These are phyloP conservation scores for Leucosporidium creatinivorum DNA, from an alignment of 768 basidiomycete genomes.

Conservation along the genomic window DNA sequence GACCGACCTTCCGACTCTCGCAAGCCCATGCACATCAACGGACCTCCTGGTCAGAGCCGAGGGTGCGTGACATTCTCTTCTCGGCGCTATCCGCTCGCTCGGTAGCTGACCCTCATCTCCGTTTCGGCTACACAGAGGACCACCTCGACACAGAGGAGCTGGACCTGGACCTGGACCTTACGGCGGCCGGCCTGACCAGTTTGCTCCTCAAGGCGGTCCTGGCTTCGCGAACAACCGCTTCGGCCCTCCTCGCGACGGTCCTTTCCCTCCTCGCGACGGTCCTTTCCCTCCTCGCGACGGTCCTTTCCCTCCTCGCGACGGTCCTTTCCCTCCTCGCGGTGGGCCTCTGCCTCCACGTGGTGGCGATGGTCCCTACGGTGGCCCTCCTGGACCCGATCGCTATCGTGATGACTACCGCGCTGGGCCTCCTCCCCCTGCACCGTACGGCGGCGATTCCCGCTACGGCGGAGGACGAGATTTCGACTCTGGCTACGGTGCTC, in stretches of 20 bases:
- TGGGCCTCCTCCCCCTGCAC: no score
- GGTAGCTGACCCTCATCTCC: neutral
- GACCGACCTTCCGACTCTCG: slow-evolving; percentile 27
- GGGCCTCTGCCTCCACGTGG: neutral
- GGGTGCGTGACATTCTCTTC: neutral
- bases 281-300: neutral
- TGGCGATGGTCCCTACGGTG: no score
- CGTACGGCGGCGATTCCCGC: neutral
- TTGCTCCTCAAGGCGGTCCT: no score
- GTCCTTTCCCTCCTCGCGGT: neutral
- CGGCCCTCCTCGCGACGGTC: neutral
- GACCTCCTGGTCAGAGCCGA: neutral
- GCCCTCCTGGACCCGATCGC: no score
- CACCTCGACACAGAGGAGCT: neutral
- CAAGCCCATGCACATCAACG: slow-evolving; percentile 33
- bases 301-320: neutral
- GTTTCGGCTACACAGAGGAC: no score
- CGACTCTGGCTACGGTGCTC: slow-evolving; percentile 17
- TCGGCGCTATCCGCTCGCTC: neutral
- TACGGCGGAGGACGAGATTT: neutral
- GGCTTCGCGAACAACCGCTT: no score
- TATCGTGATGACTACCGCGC: no score
- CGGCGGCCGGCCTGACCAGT: no score
- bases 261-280: neutral
- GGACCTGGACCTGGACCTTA: no score